Evolutionary conservation across 2,329 filamentous ascomycete species (phyloP), one percentile per base, ranked within the genome.

Genomic region (Claviceps quebecensis): DNA sequence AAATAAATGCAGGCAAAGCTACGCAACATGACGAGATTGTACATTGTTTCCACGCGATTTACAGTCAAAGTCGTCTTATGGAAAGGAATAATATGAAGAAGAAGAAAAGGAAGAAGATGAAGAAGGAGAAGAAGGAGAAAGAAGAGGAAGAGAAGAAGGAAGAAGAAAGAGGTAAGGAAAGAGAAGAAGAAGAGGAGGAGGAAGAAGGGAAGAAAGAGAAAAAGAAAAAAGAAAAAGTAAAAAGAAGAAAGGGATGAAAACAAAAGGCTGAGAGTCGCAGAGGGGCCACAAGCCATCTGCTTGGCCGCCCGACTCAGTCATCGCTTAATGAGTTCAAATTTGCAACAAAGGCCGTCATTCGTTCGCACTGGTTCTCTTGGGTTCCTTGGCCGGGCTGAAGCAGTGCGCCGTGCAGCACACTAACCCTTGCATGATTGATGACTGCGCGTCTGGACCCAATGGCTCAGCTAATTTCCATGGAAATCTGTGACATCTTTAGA

Each of bases 401-500:
- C 22, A 13, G 23, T 41, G 23, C 19, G 2, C 8, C 16, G 1
- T 16, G 47, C 23, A 34, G 19, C 38, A 48, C 11, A 2, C 22
- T 44, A n/a, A 34, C 40, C 37, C 37, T 17, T 11, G 9, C 3
- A 34, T 34, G 29, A 11, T 34, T 11, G 29, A 34, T 11, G 11
- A 34, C 29, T 34, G 29, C 29, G 29, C 29, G 4, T 34, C 5
- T 13, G 9, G 9, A 2, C 5, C 22, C 6, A 47, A n/a, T 37
- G 14, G 2, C 16, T 47, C 29, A 34, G 9, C 29, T 11, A 11
- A 34, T 34, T 34, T 11, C 29, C 29, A 34, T 11, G 11, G 29
- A 11, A 34, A 8, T 29, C 11, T 4, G 29, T 4, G 29, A 34
- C 9, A 4, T 11, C 3, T 11, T 34, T 59, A 74, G 53, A 74